These are phyloP conservation scores for Penicillium verrucosum DNA, from an alignment of 2,329 filamentous ascomycete species.

Conservation along the genomic window DNA sequence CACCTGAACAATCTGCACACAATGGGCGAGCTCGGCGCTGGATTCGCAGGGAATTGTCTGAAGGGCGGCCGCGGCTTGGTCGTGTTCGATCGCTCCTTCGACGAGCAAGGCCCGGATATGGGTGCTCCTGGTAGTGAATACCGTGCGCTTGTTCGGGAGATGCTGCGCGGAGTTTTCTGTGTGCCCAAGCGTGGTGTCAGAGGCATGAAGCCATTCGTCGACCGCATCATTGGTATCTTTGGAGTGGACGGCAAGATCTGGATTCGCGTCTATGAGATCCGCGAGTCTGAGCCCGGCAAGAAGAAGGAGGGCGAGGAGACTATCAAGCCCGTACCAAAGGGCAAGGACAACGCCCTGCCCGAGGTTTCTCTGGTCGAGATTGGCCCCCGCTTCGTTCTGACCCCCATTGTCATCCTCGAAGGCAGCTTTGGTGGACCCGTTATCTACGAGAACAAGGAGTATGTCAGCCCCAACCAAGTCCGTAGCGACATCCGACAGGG, in stretches of 20 bases:
- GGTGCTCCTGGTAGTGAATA: conserved; percentile 53
- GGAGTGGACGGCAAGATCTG: conserved; percentile 91
- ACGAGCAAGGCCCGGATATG: conserved; percentile 70
- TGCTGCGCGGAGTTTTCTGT: conserved; percentile 85
- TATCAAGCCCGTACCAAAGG: conserved; percentile 40
- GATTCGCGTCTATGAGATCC: conserved; percentile 92
- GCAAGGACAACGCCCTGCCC: conserved; percentile 57
- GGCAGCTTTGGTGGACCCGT: conserved; percentile 93
- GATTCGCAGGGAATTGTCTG: conserved; percentile 90
- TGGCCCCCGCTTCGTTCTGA: conserved; percentile 86
- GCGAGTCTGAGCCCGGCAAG: conserved; percentile 67
- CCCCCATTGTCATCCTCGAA: conserved; percentile 92
- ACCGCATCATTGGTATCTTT: conserved; percentile 91
- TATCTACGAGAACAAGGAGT: conserved; percentile 97
- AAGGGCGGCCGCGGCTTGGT: conserved; percentile 89
- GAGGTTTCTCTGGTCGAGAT: conserved; percentile 87
- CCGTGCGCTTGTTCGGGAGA: conserved; percentile 66
- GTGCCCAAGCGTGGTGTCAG: conserved; percentile 78
- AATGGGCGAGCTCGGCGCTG: conserved; percentile 82
- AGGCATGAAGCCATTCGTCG: conserved; percentile 92
- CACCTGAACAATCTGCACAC: conserved; percentile 68
- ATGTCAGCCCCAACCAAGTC: conserved; percentile 93
- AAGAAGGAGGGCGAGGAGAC: conserved; percentile 45
- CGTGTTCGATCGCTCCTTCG: conserved; percentile 86
- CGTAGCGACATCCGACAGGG: conserved; percentile 72